phyloP scores from a whole-genome alignment of 495 filamentous ascomycete genomes.

The Trichoderma erinaceum region DNA sequence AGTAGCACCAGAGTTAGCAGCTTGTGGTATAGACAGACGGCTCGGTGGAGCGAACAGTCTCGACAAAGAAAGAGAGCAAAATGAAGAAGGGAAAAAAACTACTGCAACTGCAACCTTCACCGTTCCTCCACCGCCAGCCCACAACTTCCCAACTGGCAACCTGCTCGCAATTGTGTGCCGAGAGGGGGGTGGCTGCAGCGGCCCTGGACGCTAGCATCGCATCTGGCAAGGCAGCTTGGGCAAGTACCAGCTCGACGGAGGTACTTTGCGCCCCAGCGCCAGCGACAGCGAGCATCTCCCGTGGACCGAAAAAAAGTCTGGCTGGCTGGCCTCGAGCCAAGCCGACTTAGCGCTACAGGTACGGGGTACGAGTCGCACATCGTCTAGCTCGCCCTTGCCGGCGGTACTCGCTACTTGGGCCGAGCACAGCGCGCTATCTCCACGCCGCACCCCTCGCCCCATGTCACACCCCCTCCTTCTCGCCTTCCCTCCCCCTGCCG shows the following conservation, averaged over 20 bases:
- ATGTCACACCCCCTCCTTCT: neutral
- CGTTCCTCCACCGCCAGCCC: neutral
- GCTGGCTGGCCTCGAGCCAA: no score
- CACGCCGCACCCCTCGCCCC: neutral
- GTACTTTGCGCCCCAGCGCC: slow-evolving; percentile 1
- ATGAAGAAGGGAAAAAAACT: neutral
- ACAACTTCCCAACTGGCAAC: neutral
- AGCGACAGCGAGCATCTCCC: slow-evolving; percentile 1
- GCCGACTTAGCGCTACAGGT: no score
- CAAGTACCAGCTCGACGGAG: neutral
- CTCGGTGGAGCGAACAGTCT: neutral
- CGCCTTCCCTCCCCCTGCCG: neutral
- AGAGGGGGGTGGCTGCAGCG: neutral
- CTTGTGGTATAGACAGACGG: neutral
- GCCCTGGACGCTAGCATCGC: neutral
- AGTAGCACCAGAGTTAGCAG: no score
- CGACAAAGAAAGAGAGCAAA: neutral
- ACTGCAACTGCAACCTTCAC: neutral
- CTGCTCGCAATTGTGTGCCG: no score
- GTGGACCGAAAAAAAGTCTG: neutral
- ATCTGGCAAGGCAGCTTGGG: neutral
- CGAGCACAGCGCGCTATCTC: neutral
- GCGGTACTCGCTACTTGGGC: neutral
- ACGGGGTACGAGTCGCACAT: no score
- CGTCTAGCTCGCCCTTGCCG: no score